Percentiles rank a stretch among this genome's conserved stretches.
These are phyloP conservation scores for Plectosphaerella plurivora DNA, from an alignment of 2,329 filamentous ascomycete genomes.

Conservation along the genomic window DNA sequence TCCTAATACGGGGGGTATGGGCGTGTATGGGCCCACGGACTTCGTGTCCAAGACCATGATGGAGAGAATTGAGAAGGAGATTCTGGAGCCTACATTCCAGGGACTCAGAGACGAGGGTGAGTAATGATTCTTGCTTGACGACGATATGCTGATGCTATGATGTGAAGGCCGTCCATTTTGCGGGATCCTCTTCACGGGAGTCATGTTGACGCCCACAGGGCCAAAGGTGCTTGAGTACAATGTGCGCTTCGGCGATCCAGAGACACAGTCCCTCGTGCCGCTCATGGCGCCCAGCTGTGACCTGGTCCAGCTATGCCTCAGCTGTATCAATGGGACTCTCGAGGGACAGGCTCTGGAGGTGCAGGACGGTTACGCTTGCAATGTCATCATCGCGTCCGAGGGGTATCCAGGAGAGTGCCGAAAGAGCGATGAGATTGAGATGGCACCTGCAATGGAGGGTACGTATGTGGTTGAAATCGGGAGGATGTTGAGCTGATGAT, in stretches of 20 bases:
- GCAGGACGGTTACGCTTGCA: slow-evolving; percentile 70
- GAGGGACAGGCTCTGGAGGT: slow-evolving; percentile 65
- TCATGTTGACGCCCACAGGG: slow-evolving; percentile 83
- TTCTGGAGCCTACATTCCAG: slow-evolving; percentile 84
- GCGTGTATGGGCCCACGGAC: slow-evolving; percentile 89
- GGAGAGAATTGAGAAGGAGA: slow-evolving; percentile 70
- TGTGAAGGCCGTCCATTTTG: slow-evolving; percentile 49
- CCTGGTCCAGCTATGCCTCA: slow-evolving; percentile 82
- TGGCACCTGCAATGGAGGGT: slow-evolving; percentile 34
- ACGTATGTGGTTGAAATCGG: neutral
- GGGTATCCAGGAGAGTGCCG: slow-evolving; percentile 84
- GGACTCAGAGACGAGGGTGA: slow-evolving; percentile 33
- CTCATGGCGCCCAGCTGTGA: slow-evolving; percentile 75
- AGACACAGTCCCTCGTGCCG: slow-evolving; percentile 81
- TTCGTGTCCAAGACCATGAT: slow-evolving; percentile 73
- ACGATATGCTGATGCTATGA: neutral
- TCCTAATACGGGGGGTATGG: slow-evolving; percentile 96
- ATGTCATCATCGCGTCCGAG: slow-evolving; percentile 87
- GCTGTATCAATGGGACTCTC: slow-evolving; percentile 73
- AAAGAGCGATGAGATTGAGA: slow-evolving; percentile 63
- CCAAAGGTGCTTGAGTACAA: slow-evolving; percentile 90
- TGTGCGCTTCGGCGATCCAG: slow-evolving; percentile 86
- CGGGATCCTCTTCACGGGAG: slow-evolving; percentile 80
- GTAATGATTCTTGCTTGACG: neutral
- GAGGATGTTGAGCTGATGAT: neutral